phyloP scores from a whole-genome alignment of 768 basidiomycete genomes.

The Floccularia luteovirens region DNA sequence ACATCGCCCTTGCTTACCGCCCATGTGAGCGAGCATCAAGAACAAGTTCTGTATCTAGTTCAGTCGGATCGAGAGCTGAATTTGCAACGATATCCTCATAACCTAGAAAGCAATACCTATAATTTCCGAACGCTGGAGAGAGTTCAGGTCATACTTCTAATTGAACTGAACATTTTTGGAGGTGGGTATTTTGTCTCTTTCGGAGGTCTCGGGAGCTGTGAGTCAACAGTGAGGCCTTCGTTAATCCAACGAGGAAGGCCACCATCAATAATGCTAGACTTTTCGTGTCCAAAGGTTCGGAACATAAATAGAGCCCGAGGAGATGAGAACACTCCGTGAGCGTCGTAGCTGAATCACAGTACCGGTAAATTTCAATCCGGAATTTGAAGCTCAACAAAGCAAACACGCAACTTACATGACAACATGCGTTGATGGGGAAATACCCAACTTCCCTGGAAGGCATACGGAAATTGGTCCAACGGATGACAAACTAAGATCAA shows the following conservation, averaged over 20 bases:
- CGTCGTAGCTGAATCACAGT: constrained; percentile 80
- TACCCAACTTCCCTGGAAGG: constrained; percentile 54
- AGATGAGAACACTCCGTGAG: constrained; percentile 84
- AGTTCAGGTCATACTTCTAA: constrained; percentile 36
- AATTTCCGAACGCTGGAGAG: neutral
- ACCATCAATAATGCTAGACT: constrained; percentile 88
- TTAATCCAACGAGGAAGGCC: constrained; percentile 79
- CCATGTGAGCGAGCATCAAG: constrained; percentile 85
- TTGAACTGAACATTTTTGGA: constrained; percentile 39
- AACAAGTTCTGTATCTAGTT: constrained; percentile 54
- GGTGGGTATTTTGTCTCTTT: constrained; percentile 34
- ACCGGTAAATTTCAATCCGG: constrained; percentile 3
- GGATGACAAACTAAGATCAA: neutral
- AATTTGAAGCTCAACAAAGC: constrained; percentile 1
- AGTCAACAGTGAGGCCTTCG: constrained; percentile 52
- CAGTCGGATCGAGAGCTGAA: constrained; percentile 36
- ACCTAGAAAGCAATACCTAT: constrained; percentile 30
- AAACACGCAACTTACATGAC: constrained; percentile 60
- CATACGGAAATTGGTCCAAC: neutral
- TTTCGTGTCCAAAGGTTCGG: constrained; percentile 81
- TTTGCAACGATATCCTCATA: constrained; percentile 82
- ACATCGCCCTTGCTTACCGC: constrained; percentile 38
- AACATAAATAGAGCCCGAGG: constrained; percentile 95
- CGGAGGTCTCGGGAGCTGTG: constrained; percentile 19
- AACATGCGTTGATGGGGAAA: constrained; percentile 69